Evolutionary conservation across 2,329 filamentous ascomycete species (phyloP).

Genomic region (Botryotinia narcissicola): DNA sequence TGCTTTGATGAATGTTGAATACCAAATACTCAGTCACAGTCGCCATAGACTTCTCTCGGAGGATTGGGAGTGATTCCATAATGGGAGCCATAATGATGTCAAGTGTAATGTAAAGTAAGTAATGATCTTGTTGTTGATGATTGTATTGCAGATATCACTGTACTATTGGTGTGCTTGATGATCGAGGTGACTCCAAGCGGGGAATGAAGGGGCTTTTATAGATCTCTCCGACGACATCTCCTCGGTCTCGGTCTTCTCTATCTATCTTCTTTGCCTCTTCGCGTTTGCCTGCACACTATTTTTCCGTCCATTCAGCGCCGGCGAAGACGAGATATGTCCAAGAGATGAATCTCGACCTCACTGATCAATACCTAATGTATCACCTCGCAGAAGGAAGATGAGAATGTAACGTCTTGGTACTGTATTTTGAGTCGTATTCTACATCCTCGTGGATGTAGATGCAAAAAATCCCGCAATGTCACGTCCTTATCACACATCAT

Average conservation of each 20-base stretch:
- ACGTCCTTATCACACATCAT: conserved; percentile 12
- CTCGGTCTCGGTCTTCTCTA: neutral
- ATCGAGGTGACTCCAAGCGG: conserved; percentile 5
- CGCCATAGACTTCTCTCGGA: neutral
- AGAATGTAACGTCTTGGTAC: conserved; percentile 16
- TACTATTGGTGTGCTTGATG: neutral
- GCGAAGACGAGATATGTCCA: neutral
- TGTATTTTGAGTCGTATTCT: conserved; percentile 5
- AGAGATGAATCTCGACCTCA: conserved; percentile 11
- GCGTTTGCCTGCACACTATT: neutral
- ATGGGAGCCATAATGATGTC: conserved; percentile 14
- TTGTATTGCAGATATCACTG: conserved; percentile 10
- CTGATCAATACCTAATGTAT: conserved; percentile 7
- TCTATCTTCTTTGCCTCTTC: neutral
- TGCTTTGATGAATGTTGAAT: neutral
- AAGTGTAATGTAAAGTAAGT: conserved; percentile 4
- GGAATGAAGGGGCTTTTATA: conserved; percentile 1
- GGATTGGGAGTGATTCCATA: conserved; percentile 11
- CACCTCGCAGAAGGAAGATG: conserved; percentile 1
- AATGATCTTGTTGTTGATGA: conserved; percentile 2
- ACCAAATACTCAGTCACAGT: conserved; percentile 3
- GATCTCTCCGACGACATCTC: neutral
- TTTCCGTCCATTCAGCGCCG: conserved; percentile 10
- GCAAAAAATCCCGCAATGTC: conserved; percentile 17
- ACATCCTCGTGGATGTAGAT: conserved; percentile 10